These are phyloP conservation scores for Fallopia convolvulus DNA, from an alignment of 148 eudicot species.

Conservation along the genomic window DNA sequence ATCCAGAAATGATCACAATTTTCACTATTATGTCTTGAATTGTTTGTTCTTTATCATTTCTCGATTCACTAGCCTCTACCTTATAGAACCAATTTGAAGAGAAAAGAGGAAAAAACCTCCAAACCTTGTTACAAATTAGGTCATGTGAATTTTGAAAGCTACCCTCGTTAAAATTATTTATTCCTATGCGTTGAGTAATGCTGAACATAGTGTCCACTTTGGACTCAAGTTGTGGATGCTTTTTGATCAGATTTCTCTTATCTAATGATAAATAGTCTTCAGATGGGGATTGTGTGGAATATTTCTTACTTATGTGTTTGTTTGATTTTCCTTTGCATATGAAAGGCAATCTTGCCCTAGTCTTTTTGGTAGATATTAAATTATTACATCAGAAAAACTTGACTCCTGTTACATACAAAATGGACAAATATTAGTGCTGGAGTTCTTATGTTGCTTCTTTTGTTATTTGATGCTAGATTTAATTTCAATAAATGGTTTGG, in stretches of 20 bases:
- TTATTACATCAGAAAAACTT: background rate
- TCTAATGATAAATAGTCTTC: background rate
- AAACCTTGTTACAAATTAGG: background rate
- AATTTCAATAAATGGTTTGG: constrained; percentile 88
- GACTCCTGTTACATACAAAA: background rate
- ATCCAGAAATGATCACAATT: background rate
- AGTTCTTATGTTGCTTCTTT: constrained; percentile 8
- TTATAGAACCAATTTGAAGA: background rate
- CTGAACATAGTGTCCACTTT: background rate
- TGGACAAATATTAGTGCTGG: background rate
- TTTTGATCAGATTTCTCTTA: background rate
- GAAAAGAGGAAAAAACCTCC: background rate
- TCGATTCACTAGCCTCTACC: background rate
- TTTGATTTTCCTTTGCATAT: background rate
- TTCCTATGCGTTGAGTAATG: background rate
- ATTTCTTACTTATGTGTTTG: background rate
- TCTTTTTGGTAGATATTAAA: background rate
- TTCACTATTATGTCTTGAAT: background rate
- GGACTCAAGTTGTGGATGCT: background rate
- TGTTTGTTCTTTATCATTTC: background rate
- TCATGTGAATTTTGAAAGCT: background rate
- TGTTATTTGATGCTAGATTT: constrained; percentile 35
- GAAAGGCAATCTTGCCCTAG: background rate
- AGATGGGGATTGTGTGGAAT: background rate
- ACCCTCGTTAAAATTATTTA: background rate